phyloP scores from a whole-genome alignment of 192 early-diverging fungal species.

The Ambispora gerdemannii region DNA sequence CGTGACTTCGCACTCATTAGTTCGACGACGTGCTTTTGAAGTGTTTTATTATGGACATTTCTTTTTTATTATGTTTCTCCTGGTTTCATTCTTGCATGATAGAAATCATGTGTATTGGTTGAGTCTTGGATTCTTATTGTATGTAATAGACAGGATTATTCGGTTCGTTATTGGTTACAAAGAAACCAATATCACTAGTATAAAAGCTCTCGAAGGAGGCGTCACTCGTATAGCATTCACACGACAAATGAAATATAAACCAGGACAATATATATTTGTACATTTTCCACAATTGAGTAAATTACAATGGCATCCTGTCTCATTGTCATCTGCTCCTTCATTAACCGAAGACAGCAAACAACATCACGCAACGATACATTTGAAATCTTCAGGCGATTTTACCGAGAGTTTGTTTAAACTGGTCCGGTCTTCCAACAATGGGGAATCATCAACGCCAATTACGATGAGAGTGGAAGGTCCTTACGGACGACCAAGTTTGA shows the following conservation, averaged over 20 bases:
- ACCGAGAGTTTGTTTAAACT: conserved; percentile 25
- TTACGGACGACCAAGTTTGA: conserved; percentile 33
- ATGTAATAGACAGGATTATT: conserved; percentile 34
- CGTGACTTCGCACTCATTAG: background rate
- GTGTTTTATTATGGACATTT: conserved; percentile 41
- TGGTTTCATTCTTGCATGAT: conserved; percentile 34
- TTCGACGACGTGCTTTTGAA: conserved; percentile 42
- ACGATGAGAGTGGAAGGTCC: conserved; percentile 40
- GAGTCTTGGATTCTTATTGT: conserved; percentile 31
- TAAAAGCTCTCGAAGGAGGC: background rate
- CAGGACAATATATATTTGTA: conserved; percentile 45
- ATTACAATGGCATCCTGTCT: conserved; percentile 10
- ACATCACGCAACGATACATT: conserved; percentile 19
- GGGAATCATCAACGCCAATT: background rate
- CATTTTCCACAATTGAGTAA: conserved; percentile 4
- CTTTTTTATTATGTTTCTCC: conserved; percentile 28
- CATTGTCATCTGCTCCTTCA: background rate
- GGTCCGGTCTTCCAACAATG: background rate
- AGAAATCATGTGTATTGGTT: background rate
- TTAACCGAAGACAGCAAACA: background rate
- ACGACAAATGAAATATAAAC: conserved; percentile 24
- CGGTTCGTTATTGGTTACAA: conserved; percentile 33
- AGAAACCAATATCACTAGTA: conserved; percentile 18
- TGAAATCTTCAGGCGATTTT: conserved; percentile 38
- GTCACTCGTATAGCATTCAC: conserved; percentile 23